phyloP scores from a whole-genome alignment of 345 rosid species.

The Balakata baccata region DNA sequence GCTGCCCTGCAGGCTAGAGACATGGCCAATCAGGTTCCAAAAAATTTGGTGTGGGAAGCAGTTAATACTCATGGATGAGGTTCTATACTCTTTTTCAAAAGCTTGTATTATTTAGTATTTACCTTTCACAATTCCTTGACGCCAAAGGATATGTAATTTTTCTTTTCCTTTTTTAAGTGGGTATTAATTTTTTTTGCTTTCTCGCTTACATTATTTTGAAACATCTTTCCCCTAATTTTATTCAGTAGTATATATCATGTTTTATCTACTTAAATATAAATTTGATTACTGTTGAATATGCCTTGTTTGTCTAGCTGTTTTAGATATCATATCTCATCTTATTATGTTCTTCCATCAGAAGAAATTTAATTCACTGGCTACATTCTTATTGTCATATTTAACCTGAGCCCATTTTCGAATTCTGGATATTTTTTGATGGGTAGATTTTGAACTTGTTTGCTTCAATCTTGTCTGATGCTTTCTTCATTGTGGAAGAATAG shows the following conservation, averaged over 20 bases:
- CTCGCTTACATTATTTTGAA: not conserved
- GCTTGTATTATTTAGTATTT: no score
- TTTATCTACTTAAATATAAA: not conserved
- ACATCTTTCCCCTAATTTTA: not conserved
- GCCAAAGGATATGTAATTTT: not conserved
- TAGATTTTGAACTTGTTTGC: not conserved
- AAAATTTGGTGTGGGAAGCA: slow-evolving; percentile 89
- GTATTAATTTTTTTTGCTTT: not conserved
- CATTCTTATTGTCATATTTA: not conserved
- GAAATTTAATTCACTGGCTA: not conserved
- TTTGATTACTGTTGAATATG: not conserved
- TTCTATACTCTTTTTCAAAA: not conserved
- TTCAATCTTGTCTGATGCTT: not conserved
- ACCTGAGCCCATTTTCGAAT: not conserved
- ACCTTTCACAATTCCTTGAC: not conserved
- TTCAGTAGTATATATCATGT: not conserved
- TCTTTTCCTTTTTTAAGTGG: not conserved
- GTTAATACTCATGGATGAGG: slow-evolving; percentile 75
- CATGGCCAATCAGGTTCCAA: slow-evolving; percentile 48
- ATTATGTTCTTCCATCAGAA: not conserved
- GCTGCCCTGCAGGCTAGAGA: slow-evolving; percentile 85
- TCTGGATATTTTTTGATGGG: not conserved
- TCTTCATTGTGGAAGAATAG: not conserved
- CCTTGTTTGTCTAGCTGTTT: not conserved
- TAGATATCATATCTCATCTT: not conserved